A percentile compares a stretch with the other conserved stretches of the same genome.
phyloP scores from a whole-genome alignment of 495 filamentous ascomycete species.

The Tuber calosporum region DNA sequence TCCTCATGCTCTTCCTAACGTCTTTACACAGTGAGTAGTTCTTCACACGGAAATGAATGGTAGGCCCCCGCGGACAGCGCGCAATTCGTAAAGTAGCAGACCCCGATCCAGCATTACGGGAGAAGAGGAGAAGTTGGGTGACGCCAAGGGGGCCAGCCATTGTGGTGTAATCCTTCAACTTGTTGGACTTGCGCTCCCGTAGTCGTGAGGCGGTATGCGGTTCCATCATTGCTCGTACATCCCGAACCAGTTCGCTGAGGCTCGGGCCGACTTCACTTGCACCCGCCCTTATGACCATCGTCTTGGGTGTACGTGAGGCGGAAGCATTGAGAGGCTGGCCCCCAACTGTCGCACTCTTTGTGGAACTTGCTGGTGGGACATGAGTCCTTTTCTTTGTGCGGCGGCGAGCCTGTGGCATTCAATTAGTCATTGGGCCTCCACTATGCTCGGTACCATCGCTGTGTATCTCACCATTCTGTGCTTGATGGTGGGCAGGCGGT shows the following conservation, averaged over 20 bases:
- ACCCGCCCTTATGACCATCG: conserved; percentile 96
- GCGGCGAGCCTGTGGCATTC: conserved; percentile 55
- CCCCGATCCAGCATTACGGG: conserved; percentile 67
- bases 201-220: conserved; percentile 82
- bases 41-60: conserved; percentile 90
- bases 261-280: conserved; percentile 87
- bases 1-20: conserved; percentile 69
- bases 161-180: conserved; percentile 81
- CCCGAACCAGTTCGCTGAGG: conserved; percentile 82
- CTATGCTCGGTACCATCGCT: background rate
- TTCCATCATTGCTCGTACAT: conserved; percentile 91
- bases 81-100: conserved; percentile 90
- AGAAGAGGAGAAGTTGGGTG: conserved; percentile 90
- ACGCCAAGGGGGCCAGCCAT: conserved; percentile 96
- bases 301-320: conserved; percentile 66
- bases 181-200: conserved; percentile 82
- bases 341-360: conserved; percentile 46
- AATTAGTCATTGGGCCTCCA: conserved; percentile 45
- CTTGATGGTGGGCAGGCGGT: background rate
- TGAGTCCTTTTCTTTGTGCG: conserved; percentile 88
- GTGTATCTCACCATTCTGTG: background rate
- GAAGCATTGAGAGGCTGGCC: conserved; percentile 46
- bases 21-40: conserved; percentile 92
- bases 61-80: conserved; percentile 82
- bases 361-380: conserved; percentile 50